phyloP scores from a whole-genome alignment of 768 basidiomycete species.

The Phylloporus sp. region DNA sequence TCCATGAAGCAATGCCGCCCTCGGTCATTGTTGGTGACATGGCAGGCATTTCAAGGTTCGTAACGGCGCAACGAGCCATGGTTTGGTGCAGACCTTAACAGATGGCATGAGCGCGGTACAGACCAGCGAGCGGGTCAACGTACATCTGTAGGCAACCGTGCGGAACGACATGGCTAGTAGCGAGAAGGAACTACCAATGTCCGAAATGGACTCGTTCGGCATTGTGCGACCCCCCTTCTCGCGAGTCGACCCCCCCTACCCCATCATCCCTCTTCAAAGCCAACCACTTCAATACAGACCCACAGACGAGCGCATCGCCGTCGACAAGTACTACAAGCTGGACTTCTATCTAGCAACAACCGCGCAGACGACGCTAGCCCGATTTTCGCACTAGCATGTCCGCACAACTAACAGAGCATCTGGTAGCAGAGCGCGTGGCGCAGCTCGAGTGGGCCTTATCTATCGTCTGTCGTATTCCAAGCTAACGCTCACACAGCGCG shows the following conservation, averaged over 20 bases:
- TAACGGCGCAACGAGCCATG: conserved; percentile 52
- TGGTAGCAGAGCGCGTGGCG: conserved; percentile 35
- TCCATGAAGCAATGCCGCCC: conserved; percentile 89
- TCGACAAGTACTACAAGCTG: background rate
- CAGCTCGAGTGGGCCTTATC: conserved; percentile 30
- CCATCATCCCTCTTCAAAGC: background rate
- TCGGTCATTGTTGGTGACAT: conserved; percentile 98
- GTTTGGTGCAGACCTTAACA: conserved; percentile 46
- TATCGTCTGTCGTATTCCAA: background rate
- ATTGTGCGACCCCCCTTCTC: conserved; percentile 13
- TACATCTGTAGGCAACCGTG: conserved; percentile 24
- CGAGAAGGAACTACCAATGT: too few species aligned
- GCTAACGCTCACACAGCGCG: conserved; percentile 37
- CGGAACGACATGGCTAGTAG: conserved; percentile 13
- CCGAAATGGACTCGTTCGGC: too few species aligned
- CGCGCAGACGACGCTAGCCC: conserved; percentile 1
- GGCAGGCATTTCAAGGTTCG: conserved; percentile 86
- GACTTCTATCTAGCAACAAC: background rate
- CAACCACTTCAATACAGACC: background rate
- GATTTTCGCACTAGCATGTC: conserved; percentile 19
- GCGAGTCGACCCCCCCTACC: conserved; percentile 9
- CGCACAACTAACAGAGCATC: conserved; percentile 28
- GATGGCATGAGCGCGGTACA: conserved; percentile 1
- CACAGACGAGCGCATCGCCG: conserved; percentile 8
- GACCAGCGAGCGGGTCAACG: background rate